These are phyloP conservation scores for Tetraselmis striata DNA, from an alignment of 139 green algal genomes.

Conservation along the genomic window DNA sequence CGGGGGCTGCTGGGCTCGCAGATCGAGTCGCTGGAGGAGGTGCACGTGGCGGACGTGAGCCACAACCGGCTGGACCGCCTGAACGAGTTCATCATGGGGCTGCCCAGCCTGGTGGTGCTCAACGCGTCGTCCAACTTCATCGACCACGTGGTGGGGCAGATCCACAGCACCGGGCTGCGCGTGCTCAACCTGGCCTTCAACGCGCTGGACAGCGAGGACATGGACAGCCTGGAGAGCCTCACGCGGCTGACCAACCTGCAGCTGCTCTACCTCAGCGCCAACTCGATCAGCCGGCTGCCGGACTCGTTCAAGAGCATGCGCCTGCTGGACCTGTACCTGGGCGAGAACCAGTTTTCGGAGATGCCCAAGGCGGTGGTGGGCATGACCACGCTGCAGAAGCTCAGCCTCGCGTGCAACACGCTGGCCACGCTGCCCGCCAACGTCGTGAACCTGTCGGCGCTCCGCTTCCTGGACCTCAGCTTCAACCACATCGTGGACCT, in stretches of 20 bases:
- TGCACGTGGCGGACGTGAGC: not conserved
- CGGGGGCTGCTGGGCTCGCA: no score
- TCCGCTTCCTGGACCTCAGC: not conserved
- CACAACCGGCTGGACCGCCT: not conserved
- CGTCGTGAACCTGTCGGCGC: not conserved
- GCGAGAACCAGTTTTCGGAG: constrained; percentile 8
- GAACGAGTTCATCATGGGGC: not conserved
- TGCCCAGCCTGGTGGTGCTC: not conserved
- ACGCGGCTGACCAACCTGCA: not conserved
- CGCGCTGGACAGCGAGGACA: not conserved
- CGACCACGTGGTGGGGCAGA: not conserved
- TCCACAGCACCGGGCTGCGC: not conserved
- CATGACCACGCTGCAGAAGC: constrained; percentile 5
- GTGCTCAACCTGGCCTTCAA: not conserved
- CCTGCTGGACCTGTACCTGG: not conserved
- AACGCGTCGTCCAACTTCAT: not conserved
- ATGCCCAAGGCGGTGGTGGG: not conserved
- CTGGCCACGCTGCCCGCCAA: not conserved
- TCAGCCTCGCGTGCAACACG: not conserved
- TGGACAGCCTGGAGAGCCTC: not conserved
- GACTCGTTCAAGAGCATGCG: not conserved
- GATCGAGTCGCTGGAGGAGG: not conserved
- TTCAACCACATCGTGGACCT: constrained; percentile 9
- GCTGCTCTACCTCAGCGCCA: not conserved
- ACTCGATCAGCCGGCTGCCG: not conserved